Conservation (phyloP, 108 stramenopile genomes). For the Mediolabrus comicus region DNA sequence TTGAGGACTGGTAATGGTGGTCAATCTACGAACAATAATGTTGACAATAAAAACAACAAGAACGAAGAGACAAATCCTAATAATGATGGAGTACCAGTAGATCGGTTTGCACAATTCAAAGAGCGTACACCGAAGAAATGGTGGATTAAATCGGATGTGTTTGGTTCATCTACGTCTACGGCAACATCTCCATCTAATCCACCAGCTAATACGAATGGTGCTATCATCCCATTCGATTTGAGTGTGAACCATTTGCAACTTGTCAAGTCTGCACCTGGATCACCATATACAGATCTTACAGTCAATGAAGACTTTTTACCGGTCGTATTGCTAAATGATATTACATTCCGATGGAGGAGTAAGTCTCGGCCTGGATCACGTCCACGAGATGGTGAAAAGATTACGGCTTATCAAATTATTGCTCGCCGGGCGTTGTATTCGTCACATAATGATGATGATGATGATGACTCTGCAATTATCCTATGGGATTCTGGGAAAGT, state of each 20-base stretch:
- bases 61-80: background rate
- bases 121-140: conserved; percentile 25
- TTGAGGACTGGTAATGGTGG: background rate
- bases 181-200: background rate
- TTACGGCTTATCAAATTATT: conserved; percentile 36
- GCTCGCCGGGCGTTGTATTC: conserved; percentile 13
- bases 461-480: background rate
- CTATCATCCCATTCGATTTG: conserved; percentile 34
- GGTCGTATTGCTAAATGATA: conserved; percentile 17
- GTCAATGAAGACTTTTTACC: conserved; percentile 37
- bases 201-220: background rate
- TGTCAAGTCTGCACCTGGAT: conserved; percentile 18
- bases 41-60: conserved; percentile 1
- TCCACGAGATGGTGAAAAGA: background rate
- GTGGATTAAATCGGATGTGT: conserved; percentile 24
- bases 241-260: conserved; percentile 45
- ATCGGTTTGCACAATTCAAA: background rate
- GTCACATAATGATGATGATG: too few species aligned
- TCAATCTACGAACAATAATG: conserved; percentile 19
- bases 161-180: background rate
- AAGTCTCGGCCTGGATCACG: conserved; percentile 5
- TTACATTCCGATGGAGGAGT: conserved; percentile 45
- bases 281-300: conserved; percentile 9
- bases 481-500: conserved; percentile 41
- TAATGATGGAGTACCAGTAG: background rate